Percentiles rank a stretch among this genome's conserved stretches.
These are phyloP conservation scores for Asterella californica DNA, from an alignment of 225 moss, liverwort and hornwort species.

Conservation along the genomic window DNA sequence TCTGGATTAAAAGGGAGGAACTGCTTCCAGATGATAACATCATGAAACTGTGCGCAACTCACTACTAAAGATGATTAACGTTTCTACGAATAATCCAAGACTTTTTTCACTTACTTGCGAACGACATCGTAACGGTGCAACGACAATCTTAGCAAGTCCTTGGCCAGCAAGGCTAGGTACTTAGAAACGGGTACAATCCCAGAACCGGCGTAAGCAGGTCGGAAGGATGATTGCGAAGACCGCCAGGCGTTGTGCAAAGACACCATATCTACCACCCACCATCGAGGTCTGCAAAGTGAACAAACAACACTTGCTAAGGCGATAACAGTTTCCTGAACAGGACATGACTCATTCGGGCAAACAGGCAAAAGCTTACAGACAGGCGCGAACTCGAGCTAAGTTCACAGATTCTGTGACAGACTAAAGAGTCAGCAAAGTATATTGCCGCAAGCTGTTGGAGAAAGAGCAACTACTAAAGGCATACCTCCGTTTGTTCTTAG, in stretches of 20 bases:
- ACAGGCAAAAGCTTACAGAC: no score
- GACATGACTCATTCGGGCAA: no score
- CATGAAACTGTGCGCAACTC: background rate
- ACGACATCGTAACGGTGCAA: slow-evolving; percentile 93
- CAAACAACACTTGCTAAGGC: background rate
- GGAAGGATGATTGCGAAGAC: slow-evolving; percentile 83
- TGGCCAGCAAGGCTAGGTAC: slow-evolving; percentile 53
- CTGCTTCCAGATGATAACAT: background rate
- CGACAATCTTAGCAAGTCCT: slow-evolving; percentile 68
- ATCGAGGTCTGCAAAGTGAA: slow-evolving; percentile 63
- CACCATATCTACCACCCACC: slow-evolving; percentile 95
- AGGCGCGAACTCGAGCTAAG: no score
- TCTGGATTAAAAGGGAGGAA: background rate
- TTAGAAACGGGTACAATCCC: slow-evolving; percentile 56
- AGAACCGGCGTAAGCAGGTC: slow-evolving; percentile 55
- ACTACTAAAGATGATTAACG: background rate
- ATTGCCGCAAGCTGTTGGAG: background rate
- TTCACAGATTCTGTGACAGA: background rate
- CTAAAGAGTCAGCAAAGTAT: background rate
- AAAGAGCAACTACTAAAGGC: background rate
- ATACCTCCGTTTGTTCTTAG: slow-evolving; percentile 81
- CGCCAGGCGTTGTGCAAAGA: slow-evolving; percentile 89
- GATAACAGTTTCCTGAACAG: background rate
- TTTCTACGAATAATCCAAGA: background rate
- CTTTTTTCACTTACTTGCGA: slow-evolving; percentile 55